Evolutionary conservation across 148 eudicot species (phyloP).

Genomic region (Rhododendron simsii): DNA sequence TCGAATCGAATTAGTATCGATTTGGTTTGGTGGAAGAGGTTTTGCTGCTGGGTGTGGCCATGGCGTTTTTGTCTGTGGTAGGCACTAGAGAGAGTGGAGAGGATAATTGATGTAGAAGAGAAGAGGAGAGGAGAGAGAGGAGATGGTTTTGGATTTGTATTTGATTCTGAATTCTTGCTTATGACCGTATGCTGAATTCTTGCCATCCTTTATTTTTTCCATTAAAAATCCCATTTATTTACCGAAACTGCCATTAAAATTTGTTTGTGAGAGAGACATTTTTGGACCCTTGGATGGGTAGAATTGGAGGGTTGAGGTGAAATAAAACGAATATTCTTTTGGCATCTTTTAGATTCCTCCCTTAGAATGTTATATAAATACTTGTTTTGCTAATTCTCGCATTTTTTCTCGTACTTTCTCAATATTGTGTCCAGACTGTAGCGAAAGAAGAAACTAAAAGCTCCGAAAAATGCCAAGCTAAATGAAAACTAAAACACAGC

Average conservation of each 20-base stretch:
- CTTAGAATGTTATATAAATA: conserved; percentile 21
- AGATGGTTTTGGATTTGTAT: conserved; percentile 7
- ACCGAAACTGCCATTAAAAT: too few relatives aligned
- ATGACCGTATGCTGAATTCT: too few relatives aligned
- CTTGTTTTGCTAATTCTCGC: conserved; percentile 71
- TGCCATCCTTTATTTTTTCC: too few relatives aligned
- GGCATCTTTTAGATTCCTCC: too few relatives aligned
- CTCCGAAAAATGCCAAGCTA: background rate
- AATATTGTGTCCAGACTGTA: conserved; percentile 60
- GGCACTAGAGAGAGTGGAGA: conserved; percentile 24
- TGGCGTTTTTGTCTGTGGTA: conserved; percentile 17
- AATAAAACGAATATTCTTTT: too few relatives aligned
- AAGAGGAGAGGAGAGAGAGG: background rate
- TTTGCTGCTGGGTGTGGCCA: conserved; percentile 44
- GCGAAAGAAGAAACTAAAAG: conserved; percentile 11
- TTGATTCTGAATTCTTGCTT: conserved; percentile 28
- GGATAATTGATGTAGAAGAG: background rate
- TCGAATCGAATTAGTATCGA: conserved; percentile 45
- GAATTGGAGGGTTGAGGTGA: too few relatives aligned
- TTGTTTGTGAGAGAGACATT: too few relatives aligned
- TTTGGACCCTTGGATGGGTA: too few relatives aligned
- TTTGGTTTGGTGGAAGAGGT: conserved; percentile 32
- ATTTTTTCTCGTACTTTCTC: conserved; percentile 86
- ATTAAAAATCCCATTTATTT: too few relatives aligned
- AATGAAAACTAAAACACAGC: background rate